These are phyloP conservation scores for Wallacemonas rigidus DNA, from an alignment of 208 protist genomes.

Conservation along the genomic window DNA sequence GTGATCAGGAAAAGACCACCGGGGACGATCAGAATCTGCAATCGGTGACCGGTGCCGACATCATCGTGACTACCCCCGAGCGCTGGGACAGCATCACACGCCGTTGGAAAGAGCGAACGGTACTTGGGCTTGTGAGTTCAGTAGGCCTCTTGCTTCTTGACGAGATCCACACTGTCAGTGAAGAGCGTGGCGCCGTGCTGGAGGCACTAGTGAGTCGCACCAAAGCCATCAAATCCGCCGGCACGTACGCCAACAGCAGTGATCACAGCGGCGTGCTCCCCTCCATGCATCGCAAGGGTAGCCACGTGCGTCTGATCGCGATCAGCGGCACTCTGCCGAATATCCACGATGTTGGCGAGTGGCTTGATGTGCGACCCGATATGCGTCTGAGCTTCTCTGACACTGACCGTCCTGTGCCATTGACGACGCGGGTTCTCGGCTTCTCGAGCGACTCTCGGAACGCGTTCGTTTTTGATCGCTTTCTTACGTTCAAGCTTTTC, in stretches of 20 bases:
- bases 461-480: slow-evolving; percentile 90
- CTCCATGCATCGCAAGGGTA: background rate
- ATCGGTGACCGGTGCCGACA: slow-evolving; percentile 55
- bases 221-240: slow-evolving; percentile 68
- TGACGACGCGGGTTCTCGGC: slow-evolving; percentile 71
- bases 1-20: slow-evolving; percentile 90
- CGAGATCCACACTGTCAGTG: slow-evolving; percentile 93
- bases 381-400: slow-evolving; percentile 69
- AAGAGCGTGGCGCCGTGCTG: slow-evolving; percentile 89
- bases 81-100: slow-evolving; percentile 94
- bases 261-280: background rate
- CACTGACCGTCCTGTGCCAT: slow-evolving; percentile 76
- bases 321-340: slow-evolving; percentile 95
- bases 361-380: slow-evolving; percentile 64
- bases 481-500: slow-evolving; percentile 90
- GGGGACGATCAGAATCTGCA: slow-evolving; percentile 46
- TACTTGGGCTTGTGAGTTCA: slow-evolving; percentile 68
- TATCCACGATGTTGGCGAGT: slow-evolving; percentile 86
- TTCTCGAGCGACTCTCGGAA: slow-evolving; percentile 76
- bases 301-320: slow-evolving; percentile 77
- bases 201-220: slow-evolving; percentile 93
- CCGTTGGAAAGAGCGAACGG: slow-evolving; percentile 81
- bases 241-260: background rate
- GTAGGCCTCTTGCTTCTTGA: slow-evolving; percentile 90
- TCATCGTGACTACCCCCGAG: slow-evolving; percentile 93